phyloP scores from a whole-genome alignment of 306 rosid species.

The Citrullus colocynthis region DNA sequence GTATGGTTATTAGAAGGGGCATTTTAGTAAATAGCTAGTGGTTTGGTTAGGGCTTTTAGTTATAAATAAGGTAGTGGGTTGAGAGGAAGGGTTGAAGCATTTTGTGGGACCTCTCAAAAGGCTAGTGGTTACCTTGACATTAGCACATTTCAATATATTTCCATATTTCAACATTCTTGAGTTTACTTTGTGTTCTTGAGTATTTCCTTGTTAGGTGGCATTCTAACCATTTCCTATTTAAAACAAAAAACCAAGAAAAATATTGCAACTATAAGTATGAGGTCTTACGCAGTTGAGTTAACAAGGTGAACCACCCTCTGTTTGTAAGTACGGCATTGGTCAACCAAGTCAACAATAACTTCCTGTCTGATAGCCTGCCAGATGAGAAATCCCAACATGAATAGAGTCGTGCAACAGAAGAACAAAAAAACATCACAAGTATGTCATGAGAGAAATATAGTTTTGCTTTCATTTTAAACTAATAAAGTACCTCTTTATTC shows the following conservation, averaged over 20 bases:
- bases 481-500: slow-evolving; percentile 61
- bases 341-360: slow-evolving; percentile 90
- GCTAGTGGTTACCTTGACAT: too few relatives aligned
- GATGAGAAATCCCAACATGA: slow-evolving; percentile 5
- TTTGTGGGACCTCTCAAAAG: too few relatives aligned
- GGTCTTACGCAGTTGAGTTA: slow-evolving; percentile 84
- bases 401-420: not conserved
- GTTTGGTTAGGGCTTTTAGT: too few relatives aligned
- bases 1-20: too few relatives aligned
- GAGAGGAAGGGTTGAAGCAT: too few relatives aligned
- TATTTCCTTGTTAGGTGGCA: too few relatives aligned
- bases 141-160: too few relatives aligned
- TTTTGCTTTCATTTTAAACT: not conserved
- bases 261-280: slow-evolving; percentile 1
- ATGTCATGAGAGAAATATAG: not conserved
- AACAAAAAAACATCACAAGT: not conserved
- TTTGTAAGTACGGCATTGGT: slow-evolving; percentile 79
- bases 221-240: not conserved
- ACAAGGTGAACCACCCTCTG: slow-evolving; percentile 98
- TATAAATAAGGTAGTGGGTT: too few relatives aligned
- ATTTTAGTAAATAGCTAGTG: too few relatives aligned
- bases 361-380: slow-evolving; percentile 86
- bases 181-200: too few relatives aligned
- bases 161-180: too few relatives aligned
- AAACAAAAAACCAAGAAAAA: not conserved